phyloP scores from a whole-genome alignment of 495 filamentous ascomycete genomes.

The Xylaria scruposa region DNA sequence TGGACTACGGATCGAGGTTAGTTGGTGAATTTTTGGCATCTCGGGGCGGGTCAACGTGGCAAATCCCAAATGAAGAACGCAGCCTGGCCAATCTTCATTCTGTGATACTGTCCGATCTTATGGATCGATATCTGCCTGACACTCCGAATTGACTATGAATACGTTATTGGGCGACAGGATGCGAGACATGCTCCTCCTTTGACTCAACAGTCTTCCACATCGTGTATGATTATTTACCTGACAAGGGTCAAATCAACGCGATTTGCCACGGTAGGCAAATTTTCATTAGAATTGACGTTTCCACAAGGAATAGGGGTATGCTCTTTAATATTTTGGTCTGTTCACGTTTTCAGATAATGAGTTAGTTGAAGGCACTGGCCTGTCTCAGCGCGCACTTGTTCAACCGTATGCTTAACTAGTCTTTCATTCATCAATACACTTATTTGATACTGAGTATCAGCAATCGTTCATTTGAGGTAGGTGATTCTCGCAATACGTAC shows the following conservation, averaged over 20 bases:
- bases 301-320: background rate
- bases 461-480: background rate
- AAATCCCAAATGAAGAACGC: background rate
- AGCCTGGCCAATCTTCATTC: background rate
- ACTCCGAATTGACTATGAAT: background rate
- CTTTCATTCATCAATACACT: background rate
- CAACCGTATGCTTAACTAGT: background rate
- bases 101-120: background rate
- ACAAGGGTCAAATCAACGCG: too few relatives aligned
- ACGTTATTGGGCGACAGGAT: background rate
- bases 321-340: background rate
- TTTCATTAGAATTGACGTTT: background rate
- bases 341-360: background rate
- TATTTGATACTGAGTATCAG: background rate
- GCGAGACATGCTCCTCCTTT: background rate
- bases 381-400: background rate
- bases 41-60: background rate
- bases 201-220: too few relatives aligned
- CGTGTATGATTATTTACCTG: too few relatives aligned
- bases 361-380: background rate
- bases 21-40: background rate
- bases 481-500: background rate
- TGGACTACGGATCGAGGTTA: background rate
- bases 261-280: too few relatives aligned
- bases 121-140: background rate